Percentiles rank a stretch among this genome's conserved stretches.
phyloP scores from a whole-genome alignment of 345 rosid species.

The Carallia brachiata region DNA sequence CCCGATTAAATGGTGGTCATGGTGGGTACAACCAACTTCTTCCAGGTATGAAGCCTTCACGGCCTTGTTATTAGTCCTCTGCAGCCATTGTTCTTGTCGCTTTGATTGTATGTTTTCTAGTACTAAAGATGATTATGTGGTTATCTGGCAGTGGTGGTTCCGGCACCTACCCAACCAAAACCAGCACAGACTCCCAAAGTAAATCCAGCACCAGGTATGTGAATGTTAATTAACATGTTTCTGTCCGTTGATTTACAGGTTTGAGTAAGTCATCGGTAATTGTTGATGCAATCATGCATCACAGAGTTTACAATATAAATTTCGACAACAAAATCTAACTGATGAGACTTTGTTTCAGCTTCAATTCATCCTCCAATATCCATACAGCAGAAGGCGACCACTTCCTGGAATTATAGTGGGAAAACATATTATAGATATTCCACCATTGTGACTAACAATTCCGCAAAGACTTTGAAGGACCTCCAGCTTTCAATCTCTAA shows the following conservation, averaged over 20 bases:
- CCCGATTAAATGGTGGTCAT: conserved; percentile 67
- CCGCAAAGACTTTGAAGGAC: conserved; percentile 54
- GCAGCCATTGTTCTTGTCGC: background rate
- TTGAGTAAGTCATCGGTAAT: no score
- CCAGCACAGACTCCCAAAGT: conserved; percentile 41
- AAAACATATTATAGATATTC: conserved; percentile 84
- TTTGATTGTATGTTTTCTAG: background rate
- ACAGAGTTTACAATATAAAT: background rate
- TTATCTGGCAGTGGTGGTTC: conserved; percentile 45
- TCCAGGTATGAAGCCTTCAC: conserved; percentile 50
- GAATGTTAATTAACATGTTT: background rate
- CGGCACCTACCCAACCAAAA: conserved; percentile 47
- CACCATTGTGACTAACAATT: conserved; percentile 67
- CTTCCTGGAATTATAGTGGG: conserved; percentile 73
- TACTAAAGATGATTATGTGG: background rate
- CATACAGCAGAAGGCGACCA: conserved; percentile 67
- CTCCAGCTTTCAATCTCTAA: conserved; percentile 69
- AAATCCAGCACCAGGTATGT: conserved; percentile 65
- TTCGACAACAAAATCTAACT: conserved; percentile 4
- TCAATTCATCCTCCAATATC: conserved; percentile 56
- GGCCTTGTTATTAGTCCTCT: background rate
- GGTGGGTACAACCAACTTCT: conserved; percentile 82
- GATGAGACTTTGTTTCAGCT: conserved; percentile 32
- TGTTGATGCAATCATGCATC: no score
- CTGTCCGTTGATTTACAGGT: background rate